Conservation (phyloP, 371 early-diverging fungal species). For the Dinochytrium kinnereticum region DNA sequence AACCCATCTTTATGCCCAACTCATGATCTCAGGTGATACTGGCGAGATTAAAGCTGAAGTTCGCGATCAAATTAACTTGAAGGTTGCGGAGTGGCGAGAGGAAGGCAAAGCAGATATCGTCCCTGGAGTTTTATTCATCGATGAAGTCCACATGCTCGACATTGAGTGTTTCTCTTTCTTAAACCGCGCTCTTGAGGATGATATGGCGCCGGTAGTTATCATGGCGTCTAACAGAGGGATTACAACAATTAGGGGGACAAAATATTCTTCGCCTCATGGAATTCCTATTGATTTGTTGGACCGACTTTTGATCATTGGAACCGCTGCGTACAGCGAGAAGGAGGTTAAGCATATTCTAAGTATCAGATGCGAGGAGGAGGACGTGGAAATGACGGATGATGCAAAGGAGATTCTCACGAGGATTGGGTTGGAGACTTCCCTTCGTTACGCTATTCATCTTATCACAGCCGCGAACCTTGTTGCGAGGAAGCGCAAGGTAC, state of each 20-base stretch:
- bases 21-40: constrained; percentile 73
- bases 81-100: constrained; percentile 98
- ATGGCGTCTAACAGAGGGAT: constrained; percentile 98
- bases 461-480: constrained; percentile 92
- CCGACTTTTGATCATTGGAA: constrained; percentile 91
- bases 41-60: constrained; percentile 98
- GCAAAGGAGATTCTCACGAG: constrained; percentile 87
- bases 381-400: constrained; percentile 94
- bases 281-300: constrained; percentile 98
- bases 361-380: constrained; percentile 95
- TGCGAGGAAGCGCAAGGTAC: constrained; percentile 85
- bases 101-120: constrained; percentile 98
- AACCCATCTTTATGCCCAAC: neutral
- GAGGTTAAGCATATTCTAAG: constrained; percentile 91
- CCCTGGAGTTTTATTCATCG: constrained; percentile 98
- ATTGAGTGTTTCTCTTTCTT: constrained; percentile 99
- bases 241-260: constrained; percentile 91
- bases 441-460: constrained; percentile 97
- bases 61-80: constrained; percentile 97
- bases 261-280: constrained; percentile 93
- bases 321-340: constrained; percentile 80
- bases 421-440: constrained; percentile 90
- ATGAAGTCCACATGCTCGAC: constrained; percentile 99
- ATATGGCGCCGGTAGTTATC: constrained; percentile 96
- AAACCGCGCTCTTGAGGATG: constrained; percentile 95